Conservation (phyloP, 805 yeast species). For the Sugiyamaella lignohabitans region DNA sequence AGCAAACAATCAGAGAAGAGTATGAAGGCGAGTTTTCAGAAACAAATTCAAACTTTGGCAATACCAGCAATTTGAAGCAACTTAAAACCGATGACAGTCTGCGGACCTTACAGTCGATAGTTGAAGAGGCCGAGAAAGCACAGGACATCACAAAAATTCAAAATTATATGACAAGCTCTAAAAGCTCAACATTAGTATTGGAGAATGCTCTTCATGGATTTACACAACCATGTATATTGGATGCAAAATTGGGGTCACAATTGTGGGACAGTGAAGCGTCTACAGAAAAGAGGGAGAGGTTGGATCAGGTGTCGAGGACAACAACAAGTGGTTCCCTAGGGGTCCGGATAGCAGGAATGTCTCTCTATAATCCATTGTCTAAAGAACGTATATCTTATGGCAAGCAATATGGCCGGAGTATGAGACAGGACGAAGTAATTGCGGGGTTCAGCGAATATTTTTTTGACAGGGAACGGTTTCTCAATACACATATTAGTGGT, state of each 20-base stretch:
- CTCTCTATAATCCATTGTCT: constrained; percentile 36
- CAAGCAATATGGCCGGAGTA: constrained; percentile 64
- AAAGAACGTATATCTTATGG: constrained; percentile 45
- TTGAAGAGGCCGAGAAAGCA: constrained; percentile 16
- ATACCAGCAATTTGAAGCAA: not conserved
- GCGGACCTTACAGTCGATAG: not conserved
- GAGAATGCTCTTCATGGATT: constrained; percentile 63
- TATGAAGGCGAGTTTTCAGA: not conserved
- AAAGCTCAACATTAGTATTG: constrained; percentile 46
- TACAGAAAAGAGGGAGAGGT: constrained; percentile 53
- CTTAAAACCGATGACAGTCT: not conserved
- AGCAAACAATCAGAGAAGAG: constrained; percentile 17
- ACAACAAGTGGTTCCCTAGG: constrained; percentile 80
- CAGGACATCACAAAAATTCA: constrained; percentile 12
- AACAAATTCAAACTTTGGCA: constrained; percentile 1
- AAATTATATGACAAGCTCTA: constrained; percentile 2
- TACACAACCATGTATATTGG: constrained; percentile 63
- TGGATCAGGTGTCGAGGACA: constrained; percentile 52
- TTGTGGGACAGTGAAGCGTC: constrained; percentile 56
- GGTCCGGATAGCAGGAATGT: constrained; percentile 87
- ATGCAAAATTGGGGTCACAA: constrained; percentile 71
- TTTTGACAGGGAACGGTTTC: constrained; percentile 11
- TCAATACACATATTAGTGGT: not conserved
- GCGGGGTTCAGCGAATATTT: constrained; percentile 42
- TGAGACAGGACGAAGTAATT: constrained; percentile 39